Conservation (phyloP, 352 stramenopile species). For the Stramenopiles sp. region DNA sequence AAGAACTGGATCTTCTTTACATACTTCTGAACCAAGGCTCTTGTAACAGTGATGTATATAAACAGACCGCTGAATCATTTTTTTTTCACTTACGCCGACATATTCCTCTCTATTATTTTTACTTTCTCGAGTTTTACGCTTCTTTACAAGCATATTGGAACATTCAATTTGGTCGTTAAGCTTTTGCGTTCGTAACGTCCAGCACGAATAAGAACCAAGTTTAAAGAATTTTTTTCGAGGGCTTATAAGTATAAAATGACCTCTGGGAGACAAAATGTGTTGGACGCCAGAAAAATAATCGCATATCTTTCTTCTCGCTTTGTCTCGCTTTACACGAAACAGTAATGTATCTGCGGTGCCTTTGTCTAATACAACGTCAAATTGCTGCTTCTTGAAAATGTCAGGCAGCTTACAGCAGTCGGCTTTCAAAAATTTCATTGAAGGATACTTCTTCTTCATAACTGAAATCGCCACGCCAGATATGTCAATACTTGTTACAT, state of each 20-base stretch:
- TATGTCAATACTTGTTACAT: background rate
- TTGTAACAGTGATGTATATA: background rate
- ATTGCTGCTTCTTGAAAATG: background rate
- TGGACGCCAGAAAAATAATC: background rate
- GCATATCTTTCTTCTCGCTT: background rate
- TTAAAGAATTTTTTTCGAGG: background rate
- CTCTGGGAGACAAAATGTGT: background rate
- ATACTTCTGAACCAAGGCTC: background rate
- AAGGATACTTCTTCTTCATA: background rate
- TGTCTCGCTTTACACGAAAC: background rate
- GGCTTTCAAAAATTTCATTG: background rate
- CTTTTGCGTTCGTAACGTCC: background rate
- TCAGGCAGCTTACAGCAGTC: background rate
- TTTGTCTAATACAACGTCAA: background rate
- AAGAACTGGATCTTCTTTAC: background rate
- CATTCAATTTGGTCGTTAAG: background rate
- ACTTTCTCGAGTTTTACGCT: background rate
- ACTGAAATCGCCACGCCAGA: background rate
- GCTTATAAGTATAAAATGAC: background rate
- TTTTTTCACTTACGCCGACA: too few relatives aligned
- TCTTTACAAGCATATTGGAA: background rate
- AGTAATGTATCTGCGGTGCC: background rate
- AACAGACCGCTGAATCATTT: too few relatives aligned
- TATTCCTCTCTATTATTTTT: too few relatives aligned
- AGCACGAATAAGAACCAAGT: background rate